These are phyloP conservation scores for Mycena polygramma DNA, from an alignment of 768 basidiomycete species.

Conservation along the genomic window DNA sequence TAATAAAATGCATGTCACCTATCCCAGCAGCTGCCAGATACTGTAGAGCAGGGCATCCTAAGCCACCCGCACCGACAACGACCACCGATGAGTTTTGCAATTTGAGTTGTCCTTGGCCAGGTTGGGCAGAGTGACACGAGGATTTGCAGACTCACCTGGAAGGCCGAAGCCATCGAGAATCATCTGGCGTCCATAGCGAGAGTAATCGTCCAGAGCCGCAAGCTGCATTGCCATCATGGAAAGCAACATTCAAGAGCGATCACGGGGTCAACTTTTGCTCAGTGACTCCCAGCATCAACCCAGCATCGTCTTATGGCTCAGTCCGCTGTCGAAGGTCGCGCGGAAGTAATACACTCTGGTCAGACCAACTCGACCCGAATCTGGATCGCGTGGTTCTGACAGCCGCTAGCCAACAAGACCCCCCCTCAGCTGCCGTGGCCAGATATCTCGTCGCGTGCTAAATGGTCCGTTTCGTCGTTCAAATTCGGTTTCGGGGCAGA, in stretches of 20 bases:
- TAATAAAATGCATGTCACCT: conserved; percentile 62
- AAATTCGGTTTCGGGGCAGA: conserved; percentile 98
- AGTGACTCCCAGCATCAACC: too few species aligned
- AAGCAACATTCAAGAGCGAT: neutral
- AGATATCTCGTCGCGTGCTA: conserved; percentile 88
- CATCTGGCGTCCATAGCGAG: conserved; percentile 97
- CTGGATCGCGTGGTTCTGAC: conserved; percentile 31
- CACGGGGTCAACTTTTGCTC: conserved; percentile 37
- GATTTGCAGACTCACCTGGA: conserved; percentile 63
- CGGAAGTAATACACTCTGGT: conserved; percentile 57
- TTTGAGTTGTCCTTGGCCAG: conserved; percentile 80
- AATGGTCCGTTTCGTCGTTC: conserved; percentile 96
- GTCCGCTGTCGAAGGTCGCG: conserved; percentile 41
- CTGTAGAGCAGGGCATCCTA: conserved; percentile 96
- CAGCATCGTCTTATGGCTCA: conserved; percentile 31
- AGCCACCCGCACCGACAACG: conserved; percentile 94
- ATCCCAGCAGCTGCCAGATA: conserved; percentile 94
- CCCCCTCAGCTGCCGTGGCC: conserved; percentile 77
- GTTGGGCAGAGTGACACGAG: conserved; percentile 5
- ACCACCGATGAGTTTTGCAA: conserved; percentile 81
- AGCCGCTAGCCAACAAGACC: conserved; percentile 49
- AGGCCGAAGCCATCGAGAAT: conserved; percentile 91
- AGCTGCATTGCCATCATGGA: conserved; percentile 41
- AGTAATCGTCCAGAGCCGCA: conserved; percentile 74
- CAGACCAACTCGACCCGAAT: conserved; percentile 17